Conservation (phyloP, 2,329 filamentous ascomycete genomes). For the Aspergillus cejpii region DNA sequence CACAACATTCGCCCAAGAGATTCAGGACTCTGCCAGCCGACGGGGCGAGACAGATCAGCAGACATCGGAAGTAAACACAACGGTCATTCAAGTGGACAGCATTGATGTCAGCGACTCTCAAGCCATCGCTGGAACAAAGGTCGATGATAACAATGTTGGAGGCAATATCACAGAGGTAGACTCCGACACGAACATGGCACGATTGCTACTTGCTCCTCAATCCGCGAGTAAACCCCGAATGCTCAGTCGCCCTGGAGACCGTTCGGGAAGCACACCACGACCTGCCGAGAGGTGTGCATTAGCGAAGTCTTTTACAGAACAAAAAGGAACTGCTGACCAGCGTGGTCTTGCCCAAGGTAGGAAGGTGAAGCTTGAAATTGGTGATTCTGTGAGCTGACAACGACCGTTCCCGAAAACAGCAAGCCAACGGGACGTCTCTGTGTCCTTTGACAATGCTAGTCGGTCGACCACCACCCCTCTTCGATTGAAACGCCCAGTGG, state of each 20-base stretch:
- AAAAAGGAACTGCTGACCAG: conserved; percentile 4
- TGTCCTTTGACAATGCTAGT: conserved; percentile 15
- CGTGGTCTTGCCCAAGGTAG: conserved; percentile 22
- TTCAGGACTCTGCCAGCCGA: conserved; percentile 10
- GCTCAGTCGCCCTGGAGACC: conserved; percentile 27
- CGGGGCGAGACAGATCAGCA: conserved; percentile 1
- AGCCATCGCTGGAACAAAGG: neutral
- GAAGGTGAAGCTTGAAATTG: neutral
- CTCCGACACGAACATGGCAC: conserved; percentile 38
- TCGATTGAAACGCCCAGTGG: conserved; percentile 14
- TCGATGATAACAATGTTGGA: conserved; percentile 18
- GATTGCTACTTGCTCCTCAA: conserved; percentile 38
- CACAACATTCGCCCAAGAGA: conserved; percentile 24
- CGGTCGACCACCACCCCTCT: conserved; percentile 18
- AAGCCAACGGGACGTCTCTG: conserved; percentile 12
- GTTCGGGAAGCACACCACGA: conserved; percentile 16
- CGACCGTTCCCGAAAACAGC: conserved; percentile 6
- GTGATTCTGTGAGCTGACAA: conserved; percentile 8
- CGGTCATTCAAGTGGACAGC: conserved; percentile 5
- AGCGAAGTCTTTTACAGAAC: conserved; percentile 9
- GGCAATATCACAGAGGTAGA: conserved; percentile 16
- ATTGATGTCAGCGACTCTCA: conserved; percentile 12
- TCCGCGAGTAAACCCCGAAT: conserved; percentile 38
- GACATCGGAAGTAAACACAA: conserved; percentile 1
- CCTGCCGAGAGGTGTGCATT: conserved; percentile 14